Evolutionary conservation across 2,329 filamentous ascomycete species (phyloP).

Genomic region (Cytospora mali): DNA sequence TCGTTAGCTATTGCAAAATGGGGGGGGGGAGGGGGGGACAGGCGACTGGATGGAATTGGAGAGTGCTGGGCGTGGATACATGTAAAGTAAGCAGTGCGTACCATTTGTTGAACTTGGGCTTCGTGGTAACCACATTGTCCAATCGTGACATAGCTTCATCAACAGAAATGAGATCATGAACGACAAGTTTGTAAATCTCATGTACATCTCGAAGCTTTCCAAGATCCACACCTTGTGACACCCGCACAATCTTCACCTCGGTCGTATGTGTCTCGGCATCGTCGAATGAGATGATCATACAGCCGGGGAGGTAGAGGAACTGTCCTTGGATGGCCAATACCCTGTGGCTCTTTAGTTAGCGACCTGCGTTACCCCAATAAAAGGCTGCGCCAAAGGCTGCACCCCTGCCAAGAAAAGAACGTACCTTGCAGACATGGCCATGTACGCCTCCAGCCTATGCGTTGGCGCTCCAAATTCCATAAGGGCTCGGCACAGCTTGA

Average conservation of each 20-base stretch:
- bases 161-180: conserved; percentile 73
- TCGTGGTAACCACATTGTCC: conserved; percentile 54
- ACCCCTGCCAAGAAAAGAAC: neutral
- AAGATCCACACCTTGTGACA: conserved; percentile 70
- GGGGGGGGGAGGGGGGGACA: neutral
- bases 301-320: conserved; percentile 86
- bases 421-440: conserved; percentile 74
- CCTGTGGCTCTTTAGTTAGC: conserved; percentile 43
- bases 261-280: conserved; percentile 73
- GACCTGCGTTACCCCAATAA: too few species aligned
- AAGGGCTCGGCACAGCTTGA: conserved; percentile 80
- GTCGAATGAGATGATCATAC: conserved; percentile 93
- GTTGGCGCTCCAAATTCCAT: conserved; percentile 93
- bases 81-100: neutral
- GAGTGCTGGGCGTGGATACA: too few species aligned
- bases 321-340: conserved; percentile 87
- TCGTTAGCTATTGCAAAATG: neutral
- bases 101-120: conserved; percentile 48
- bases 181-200: conserved; percentile 79
- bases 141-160: conserved; percentile 68
- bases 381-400: neutral
- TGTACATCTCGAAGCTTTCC: conserved; percentile 75
- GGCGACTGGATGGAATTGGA: neutral
- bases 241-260: conserved; percentile 76
- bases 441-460: conserved; percentile 87